phyloP scores from a whole-genome alignment of 192 early-diverging fungal genomes.

The Pilobolus umbonatus region DNA sequence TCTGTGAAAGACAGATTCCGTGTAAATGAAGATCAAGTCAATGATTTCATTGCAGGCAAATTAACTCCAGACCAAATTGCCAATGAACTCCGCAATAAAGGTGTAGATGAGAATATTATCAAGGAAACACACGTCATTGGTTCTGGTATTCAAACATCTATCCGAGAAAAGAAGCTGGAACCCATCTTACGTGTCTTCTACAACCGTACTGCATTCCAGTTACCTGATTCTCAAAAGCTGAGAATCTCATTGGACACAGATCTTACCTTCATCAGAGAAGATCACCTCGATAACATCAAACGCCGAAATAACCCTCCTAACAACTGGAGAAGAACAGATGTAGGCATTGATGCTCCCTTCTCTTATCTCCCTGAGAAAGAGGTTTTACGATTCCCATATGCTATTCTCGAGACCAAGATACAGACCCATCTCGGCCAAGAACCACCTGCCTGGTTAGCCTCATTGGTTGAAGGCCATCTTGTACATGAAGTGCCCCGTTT shows the following conservation, averaged over 20 bases:
- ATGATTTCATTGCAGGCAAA: conserved; percentile 72
- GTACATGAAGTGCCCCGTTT: conserved; percentile 80
- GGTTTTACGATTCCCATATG: conserved; percentile 88
- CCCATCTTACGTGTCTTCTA: conserved; percentile 91
- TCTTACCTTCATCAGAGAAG: conserved; percentile 93
- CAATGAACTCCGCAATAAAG: conserved; percentile 69
- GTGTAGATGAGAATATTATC: conserved; percentile 71
- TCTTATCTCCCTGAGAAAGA: conserved; percentile 70
- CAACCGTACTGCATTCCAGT: conserved; percentile 97
- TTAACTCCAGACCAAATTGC: conserved; percentile 73
- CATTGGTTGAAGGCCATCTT: conserved; percentile 67
- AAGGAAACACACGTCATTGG: conserved; percentile 66
- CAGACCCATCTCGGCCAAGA: conserved; percentile 62
- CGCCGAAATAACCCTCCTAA: conserved; percentile 55
- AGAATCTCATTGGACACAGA: conserved; percentile 97
- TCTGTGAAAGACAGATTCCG: conserved; percentile 89
- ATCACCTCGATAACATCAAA: conserved; percentile 61
- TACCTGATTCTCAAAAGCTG: conserved; percentile 89
- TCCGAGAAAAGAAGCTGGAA: conserved; percentile 65
- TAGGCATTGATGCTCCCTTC: conserved; percentile 75
- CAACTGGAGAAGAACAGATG: conserved; percentile 93
- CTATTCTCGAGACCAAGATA: conserved; percentile 86
- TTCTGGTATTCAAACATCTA: conserved; percentile 65
- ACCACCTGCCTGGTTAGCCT: conserved; percentile 73
- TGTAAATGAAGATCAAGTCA: conserved; percentile 90